Percentiles rank a stretch among this genome's conserved stretches.
phyloP scores from a whole-genome alignment of 805 yeast species.

The Ogataea parapolymorpha region DNA sequence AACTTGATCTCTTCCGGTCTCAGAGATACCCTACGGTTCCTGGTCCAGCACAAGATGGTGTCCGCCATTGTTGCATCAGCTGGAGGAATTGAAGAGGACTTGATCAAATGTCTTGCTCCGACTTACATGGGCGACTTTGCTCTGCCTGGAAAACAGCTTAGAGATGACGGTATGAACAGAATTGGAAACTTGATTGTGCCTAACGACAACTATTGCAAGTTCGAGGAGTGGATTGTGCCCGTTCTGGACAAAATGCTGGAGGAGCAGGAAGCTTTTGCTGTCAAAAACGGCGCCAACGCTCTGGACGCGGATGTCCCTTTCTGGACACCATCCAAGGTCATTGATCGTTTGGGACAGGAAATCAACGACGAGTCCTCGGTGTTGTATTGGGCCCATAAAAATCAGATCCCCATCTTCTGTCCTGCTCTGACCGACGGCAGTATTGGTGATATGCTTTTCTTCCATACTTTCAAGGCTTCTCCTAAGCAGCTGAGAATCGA shows the following conservation, averaged over 20 bases:
- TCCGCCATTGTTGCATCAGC: constrained; percentile 96
- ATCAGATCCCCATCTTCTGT: constrained; percentile 92
- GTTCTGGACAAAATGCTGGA: constrained; percentile 79
- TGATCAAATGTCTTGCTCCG: constrained; percentile 94
- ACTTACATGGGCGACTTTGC: constrained; percentile 92
- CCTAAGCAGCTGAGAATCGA: constrained; percentile 89
- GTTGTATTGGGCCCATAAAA: constrained; percentile 96
- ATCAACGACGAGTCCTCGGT: constrained; percentile 92
- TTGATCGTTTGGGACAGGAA: constrained; percentile 92
- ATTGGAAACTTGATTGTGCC: constrained; percentile 97
- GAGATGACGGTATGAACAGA: constrained; percentile 96
- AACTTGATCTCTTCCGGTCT: constrained; percentile 93
- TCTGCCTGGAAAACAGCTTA: constrained; percentile 71
- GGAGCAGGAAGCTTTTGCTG: constrained; percentile 76
- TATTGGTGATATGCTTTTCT: constrained; percentile 97
- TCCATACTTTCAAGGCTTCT: constrained; percentile 94
- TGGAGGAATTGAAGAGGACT: constrained; percentile 97
- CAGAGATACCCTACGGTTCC: constrained; percentile 82
- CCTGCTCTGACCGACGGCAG: constrained; percentile 98
- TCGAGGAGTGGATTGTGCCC: constrained; percentile 99
- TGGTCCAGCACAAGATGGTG: constrained; percentile 92
- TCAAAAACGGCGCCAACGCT: constrained; percentile 48
- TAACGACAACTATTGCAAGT: constrained; percentile 94
- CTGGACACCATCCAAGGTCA: constrained; percentile 93
- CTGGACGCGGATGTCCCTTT: constrained; percentile 67